Evolutionary conservation across 73 alveolate genomes (phyloP).

Genomic region (Tetrahymena elliotti): DNA sequence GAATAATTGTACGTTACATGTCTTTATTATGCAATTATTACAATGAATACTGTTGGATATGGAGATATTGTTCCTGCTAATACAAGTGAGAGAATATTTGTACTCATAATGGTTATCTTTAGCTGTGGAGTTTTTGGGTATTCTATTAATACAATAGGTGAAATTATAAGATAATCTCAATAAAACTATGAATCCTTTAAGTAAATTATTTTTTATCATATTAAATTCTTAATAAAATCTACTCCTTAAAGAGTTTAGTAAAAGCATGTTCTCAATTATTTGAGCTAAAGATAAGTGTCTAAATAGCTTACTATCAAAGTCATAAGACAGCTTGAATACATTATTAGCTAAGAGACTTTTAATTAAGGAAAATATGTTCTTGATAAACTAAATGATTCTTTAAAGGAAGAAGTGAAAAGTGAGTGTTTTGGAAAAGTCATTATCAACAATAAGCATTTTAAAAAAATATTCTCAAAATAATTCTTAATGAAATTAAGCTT

Average conservation of each 20-base stretch:
- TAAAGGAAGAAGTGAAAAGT: neutral
- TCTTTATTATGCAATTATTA: slow-evolving; percentile 5
- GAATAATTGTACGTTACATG: neutral
- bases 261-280: neutral
- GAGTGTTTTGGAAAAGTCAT: neutral
- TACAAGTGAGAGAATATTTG: slow-evolving; percentile 4
- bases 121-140: slow-evolving; percentile 31
- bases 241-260: neutral
- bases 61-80: slow-evolving; percentile 19
- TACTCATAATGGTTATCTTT: slow-evolving; percentile 6
- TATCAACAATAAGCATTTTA: neutral
- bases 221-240: neutral
- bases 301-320: neutral
- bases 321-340: neutral
- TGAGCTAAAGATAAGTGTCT: neutral
- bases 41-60: slow-evolving; percentile 26
- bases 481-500: neutral
- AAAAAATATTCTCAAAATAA: neutral
- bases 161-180: neutral
- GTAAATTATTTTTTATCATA: neutral
- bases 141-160: slow-evolving; percentile 6
- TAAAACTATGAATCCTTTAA: slow-evolving; percentile 6
- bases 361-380: neutral
- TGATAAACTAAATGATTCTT: neutral
- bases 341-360: neutral